Evolutionary conservation across 129 eudicot species (phyloP).

Genomic region (Glebionis coronaria): DNA sequence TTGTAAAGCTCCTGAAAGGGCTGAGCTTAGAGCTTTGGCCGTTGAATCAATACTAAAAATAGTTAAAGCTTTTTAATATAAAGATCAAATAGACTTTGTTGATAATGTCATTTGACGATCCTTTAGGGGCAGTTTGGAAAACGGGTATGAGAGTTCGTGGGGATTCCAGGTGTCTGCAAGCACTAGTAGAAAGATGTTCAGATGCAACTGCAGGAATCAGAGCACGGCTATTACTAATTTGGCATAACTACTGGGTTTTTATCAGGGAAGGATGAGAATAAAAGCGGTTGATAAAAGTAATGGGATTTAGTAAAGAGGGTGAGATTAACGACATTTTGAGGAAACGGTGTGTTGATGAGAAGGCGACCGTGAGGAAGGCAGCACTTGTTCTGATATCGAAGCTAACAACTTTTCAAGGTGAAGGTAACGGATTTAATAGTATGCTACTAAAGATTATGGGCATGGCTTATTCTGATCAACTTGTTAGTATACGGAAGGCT

Average conservation of each 20-base stretch:
- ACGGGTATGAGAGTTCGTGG: slow-evolving; percentile 65
- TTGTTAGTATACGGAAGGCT: slow-evolving; percentile 96
- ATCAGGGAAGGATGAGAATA: slow-evolving; percentile 40
- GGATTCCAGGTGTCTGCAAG: slow-evolving; percentile 71
- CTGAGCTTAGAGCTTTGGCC: slow-evolving; percentile 77
- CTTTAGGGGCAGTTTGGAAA: too few species aligned
- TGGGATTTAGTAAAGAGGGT: slow-evolving; percentile 55
- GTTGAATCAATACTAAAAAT: slow-evolving; percentile 81
- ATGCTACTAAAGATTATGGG: slow-evolving; percentile 80
- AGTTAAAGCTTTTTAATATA: slow-evolving; percentile 52
- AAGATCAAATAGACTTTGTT: slow-evolving; percentile 61
- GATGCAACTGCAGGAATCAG: slow-evolving; percentile 75
- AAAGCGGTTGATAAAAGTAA: slow-evolving; percentile 45
- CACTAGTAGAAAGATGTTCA: slow-evolving; percentile 65
- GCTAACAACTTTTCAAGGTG: slow-evolving; percentile 52
- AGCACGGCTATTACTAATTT: slow-evolving; percentile 77
- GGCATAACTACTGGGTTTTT: slow-evolving; percentile 78
- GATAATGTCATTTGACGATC: slow-evolving; percentile 51
- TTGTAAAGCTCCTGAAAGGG: slow-evolving; percentile 68
- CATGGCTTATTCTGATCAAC: slow-evolving; percentile 86
- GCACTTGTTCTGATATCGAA: slow-evolving; percentile 79
- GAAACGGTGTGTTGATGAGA: slow-evolving; percentile 80
- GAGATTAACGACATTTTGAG: slow-evolving; percentile 50
- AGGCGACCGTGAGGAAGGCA: slow-evolving; percentile 94
- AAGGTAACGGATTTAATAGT: slow-evolving; percentile 59